Percentiles rank a stretch among this genome's conserved stretches.
These are phyloP conservation scores for Triticum aestivum DNA, from an alignment of 176 grass and related monocot genomes.

Conservation along the genomic window DNA sequence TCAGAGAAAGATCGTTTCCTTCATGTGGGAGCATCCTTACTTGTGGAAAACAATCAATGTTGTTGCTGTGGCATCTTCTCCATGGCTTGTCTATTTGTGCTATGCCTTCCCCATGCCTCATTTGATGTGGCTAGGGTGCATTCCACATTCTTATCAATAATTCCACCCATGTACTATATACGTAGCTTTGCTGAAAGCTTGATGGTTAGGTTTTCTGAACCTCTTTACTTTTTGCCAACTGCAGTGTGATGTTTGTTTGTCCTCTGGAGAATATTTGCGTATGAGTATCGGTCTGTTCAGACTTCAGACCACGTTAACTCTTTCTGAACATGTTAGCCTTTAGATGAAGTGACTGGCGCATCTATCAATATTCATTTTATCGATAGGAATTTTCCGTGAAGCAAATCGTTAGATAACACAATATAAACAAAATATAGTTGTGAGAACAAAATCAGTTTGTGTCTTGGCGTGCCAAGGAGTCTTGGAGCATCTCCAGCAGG, in stretches of 20 bases:
- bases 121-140: constrained; percentile 29
- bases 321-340: background rate
- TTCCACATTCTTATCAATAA: background rate
- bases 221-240: background rate
- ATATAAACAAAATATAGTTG: background rate
- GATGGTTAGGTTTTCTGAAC: constrained; percentile 30
- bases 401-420: background rate
- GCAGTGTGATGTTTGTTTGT: background rate
- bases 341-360: background rate
- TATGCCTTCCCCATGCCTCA: constrained; percentile 4
- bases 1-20: constrained; percentile 48
- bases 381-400: too few relatives aligned
- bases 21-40: constrained; percentile 48
- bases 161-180: background rate
- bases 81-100: constrained; percentile 24
- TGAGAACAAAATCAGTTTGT: background rate
- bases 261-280: background rate
- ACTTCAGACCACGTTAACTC: too few relatives aligned
- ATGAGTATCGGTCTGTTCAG: background rate
- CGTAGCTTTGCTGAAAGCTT: background rate
- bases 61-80: constrained; percentile 34
- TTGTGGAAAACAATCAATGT: constrained; percentile 48
- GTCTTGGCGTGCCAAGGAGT: background rate
- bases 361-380: too few relatives aligned
- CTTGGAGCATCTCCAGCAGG: too few relatives aligned